phyloP scores from a whole-genome alignment of 1,139 yeast species.

The Hanseniaspora sp. region DNA sequence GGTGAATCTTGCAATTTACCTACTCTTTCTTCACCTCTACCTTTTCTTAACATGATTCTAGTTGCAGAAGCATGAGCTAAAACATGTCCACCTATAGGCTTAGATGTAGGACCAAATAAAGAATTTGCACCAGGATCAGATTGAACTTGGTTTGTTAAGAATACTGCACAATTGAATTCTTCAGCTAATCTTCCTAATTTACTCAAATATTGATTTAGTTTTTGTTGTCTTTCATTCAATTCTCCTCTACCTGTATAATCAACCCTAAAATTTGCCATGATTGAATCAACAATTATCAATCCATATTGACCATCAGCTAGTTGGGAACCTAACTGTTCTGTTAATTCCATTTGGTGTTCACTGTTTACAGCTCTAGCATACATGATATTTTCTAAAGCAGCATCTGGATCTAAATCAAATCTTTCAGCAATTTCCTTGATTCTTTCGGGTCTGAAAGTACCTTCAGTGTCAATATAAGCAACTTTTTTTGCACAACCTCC shows the following conservation, averaged over 20 bases:
- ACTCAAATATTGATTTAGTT: conserved; percentile 87
- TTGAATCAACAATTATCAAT: conserved; percentile 80
- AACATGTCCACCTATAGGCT: conserved; percentile 57
- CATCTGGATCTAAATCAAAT: conserved; percentile 87
- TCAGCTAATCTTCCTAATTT: conserved; percentile 87
- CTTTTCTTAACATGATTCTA: conserved; percentile 45
- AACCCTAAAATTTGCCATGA: conserved; percentile 91
- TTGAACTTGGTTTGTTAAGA: conserved; percentile 98
- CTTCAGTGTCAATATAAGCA: conserved; percentile 90
- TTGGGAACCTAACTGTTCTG: conserved; percentile 88
- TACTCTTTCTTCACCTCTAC: conserved; percentile 57
- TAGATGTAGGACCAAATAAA: too few species aligned
- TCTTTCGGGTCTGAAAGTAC: conserved; percentile 88
- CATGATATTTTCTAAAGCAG: conserved; percentile 90
- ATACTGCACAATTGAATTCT: conserved; percentile 95
- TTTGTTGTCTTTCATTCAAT: conserved; percentile 86
- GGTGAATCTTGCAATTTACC: conserved; percentile 55
- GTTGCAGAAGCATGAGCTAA: conserved; percentile 50
- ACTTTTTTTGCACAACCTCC: conserved; percentile 99
- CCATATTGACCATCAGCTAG: conserved; percentile 86
- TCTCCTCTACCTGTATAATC: conserved; percentile 96
- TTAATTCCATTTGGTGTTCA: conserved; percentile 80
- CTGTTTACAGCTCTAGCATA: conserved; percentile 96
- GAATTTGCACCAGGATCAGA: too few species aligned
- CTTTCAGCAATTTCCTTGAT: conserved; percentile 82